Base-by-base conservation (phyloP, 371 early-diverging fungal genomes). In the Umbelopsis sp. region DNA sequence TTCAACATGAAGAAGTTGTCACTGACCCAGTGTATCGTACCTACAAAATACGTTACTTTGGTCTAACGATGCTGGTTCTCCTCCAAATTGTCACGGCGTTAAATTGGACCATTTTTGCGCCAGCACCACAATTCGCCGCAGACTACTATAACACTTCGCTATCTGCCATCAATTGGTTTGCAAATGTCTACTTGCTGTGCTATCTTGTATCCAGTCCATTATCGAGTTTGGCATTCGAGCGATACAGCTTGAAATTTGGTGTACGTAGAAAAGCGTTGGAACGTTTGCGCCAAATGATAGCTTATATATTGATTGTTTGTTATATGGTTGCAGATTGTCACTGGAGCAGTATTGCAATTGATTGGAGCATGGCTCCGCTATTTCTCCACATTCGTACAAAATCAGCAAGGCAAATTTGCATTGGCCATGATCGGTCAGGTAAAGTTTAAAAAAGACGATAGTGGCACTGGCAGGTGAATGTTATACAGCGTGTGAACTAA, bases 181-280 rank as follows among this genome's bases (percentile, higher is more conserved):
- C 76, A 67, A 85, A 82, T 66, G 66, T 77, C n/a, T 81, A 80
- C 24, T 72, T 78, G 5, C 76, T 87, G 24, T 75, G 77, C 9
- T 87, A 83, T 68, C 82, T 87, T 50, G 44, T 83, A 24, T 75
- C 81, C 20, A 84, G 81, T 37, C 77, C 79, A 44, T 68, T 82
- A 66, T 82, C 86, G 2, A 82, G 84, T 12, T 82, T 80, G 77
- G 63, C 84, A 66, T 85, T 85, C 66, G 76, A 84, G 52, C 73
- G 69, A 24, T 65, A 76, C 37, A 86, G 85, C 32, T 73, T 84
- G 51, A 86, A 85, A 63, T 71, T 78, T 75, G 65, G 83, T 74
- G 75, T 72, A 73, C 70, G 71, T 57, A n/a, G 38, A 20, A 18
- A 35, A 1, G 41, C 12, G 2, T 7, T 10, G 7, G 12, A 41